These are phyloP conservation scores for Malus orientalis DNA, from an alignment of 306 rosid genomes.

Conservation along the genomic window DNA sequence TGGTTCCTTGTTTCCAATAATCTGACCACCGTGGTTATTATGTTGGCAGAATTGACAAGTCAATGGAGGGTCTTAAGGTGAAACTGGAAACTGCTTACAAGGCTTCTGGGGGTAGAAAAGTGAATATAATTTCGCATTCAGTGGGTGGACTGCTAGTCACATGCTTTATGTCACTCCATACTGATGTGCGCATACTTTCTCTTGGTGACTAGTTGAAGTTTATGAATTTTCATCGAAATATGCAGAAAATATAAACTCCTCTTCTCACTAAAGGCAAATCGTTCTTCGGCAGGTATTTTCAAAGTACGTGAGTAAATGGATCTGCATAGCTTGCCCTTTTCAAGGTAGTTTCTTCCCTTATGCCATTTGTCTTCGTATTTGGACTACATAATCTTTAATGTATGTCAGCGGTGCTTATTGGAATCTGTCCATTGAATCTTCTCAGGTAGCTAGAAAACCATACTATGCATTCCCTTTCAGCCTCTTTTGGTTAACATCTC, in stretches of 20 bases:
- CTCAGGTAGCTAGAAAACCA: background rate
- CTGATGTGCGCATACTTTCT: constrained; percentile 48
- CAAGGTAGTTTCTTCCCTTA: constrained; percentile 45
- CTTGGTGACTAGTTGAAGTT: constrained; percentile 16
- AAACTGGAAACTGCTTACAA: constrained; percentile 77
- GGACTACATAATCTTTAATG: background rate
- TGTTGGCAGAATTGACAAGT: constrained; percentile 56
- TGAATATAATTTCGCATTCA: constrained; percentile 76
- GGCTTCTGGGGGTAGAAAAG: constrained; percentile 91
- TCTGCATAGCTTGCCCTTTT: constrained; percentile 84
- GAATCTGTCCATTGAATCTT: background rate
- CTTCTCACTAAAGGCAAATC: background rate
- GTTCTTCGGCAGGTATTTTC: constrained; percentile 57
- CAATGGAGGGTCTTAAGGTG: constrained; percentile 62
- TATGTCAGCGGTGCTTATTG: background rate
- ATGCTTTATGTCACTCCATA: constrained; percentile 72
- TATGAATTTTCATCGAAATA: constrained; percentile 7
- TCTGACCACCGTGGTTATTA: constrained; percentile 5
- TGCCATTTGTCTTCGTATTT: background rate
- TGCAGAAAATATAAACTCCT: constrained; percentile 2
- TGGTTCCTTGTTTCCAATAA: background rate
- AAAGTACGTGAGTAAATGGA: constrained; percentile 87
- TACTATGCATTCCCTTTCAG: background rate
- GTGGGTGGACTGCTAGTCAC: constrained; percentile 79
- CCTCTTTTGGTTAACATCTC: background rate